These are phyloP conservation scores for Suhomyces bribrorum DNA, from an alignment of 1,139 yeast species.

Conservation along the genomic window DNA sequence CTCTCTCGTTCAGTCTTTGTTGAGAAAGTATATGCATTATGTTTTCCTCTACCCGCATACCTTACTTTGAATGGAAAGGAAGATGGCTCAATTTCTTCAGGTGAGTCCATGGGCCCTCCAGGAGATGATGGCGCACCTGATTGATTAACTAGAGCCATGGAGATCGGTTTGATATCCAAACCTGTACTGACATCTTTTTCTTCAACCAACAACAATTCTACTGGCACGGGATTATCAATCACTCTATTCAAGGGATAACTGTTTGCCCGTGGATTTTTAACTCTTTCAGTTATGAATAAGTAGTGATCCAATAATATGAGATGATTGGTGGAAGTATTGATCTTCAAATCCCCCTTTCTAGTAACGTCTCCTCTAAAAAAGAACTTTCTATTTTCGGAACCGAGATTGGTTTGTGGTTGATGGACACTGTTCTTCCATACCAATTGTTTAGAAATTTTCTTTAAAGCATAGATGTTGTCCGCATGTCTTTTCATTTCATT, in stretches of 20 bases:
- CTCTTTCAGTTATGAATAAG: constrained; percentile 62
- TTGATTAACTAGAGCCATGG: constrained; percentile 20
- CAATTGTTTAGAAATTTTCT: constrained; percentile 49
- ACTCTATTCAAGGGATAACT: constrained; percentile 36
- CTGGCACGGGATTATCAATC: constrained; percentile 60
- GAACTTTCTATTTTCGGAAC: constrained; percentile 57
- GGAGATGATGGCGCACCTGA: constrained; percentile 3
- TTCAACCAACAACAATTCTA: constrained; percentile 59
- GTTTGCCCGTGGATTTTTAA: constrained; percentile 27
- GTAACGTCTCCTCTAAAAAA: constrained; percentile 61
- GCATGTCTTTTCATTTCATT: constrained; percentile 58
- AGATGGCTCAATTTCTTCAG: constrained; percentile 31
- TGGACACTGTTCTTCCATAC: constrained; percentile 46
- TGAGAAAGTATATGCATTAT: constrained; percentile 53
- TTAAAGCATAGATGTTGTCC: constrained; percentile 52
- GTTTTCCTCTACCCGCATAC: constrained; percentile 48
- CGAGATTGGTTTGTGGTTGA: constrained; percentile 52
- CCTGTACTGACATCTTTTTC: constrained; percentile 29
- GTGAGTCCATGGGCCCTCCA: constrained; percentile 1
- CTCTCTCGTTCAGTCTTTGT: constrained; percentile 57
- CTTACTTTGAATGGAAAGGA: constrained; percentile 43
- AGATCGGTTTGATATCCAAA: constrained; percentile 24
- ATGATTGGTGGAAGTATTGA: constrained; percentile 51
- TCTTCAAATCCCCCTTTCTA: constrained; percentile 64
- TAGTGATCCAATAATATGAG: constrained; percentile 73